Evolutionary conservation across 768 basidiomycete genomes (phyloP).

Genomic region (Boletus subcaerulescens): DNA sequence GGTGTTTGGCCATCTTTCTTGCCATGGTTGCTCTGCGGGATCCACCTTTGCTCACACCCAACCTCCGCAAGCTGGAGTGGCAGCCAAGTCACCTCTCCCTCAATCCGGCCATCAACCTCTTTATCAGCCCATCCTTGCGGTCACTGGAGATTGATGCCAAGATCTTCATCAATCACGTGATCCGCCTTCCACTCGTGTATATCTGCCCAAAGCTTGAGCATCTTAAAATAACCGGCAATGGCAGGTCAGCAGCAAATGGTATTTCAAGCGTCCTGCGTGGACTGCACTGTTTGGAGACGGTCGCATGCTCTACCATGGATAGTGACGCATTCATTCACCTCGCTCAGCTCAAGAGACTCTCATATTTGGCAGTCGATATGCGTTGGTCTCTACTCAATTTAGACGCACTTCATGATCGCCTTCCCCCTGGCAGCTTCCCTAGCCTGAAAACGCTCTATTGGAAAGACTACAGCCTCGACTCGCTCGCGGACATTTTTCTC

Average conservation of each 20-base stretch:
- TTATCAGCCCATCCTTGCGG: constrained; percentile 17
- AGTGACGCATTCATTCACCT: constrained; percentile 23
- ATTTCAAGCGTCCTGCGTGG: constrained; percentile 17
- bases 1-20: constrained; percentile 5
- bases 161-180: constrained; percentile 6
- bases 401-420: constrained; percentile 10
- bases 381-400: constrained; percentile 21
- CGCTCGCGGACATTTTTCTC: constrained; percentile 19
- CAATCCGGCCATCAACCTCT: constrained; percentile 16
- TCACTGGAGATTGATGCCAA: constrained; percentile 26
- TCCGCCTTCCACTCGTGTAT: constrained; percentile 12
- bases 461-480: constrained; percentile 20
- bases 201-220: constrained; percentile 17
- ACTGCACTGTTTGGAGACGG: constrained; percentile 11
- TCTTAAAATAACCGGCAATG: constrained; percentile 23
- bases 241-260: constrained; percentile 4
- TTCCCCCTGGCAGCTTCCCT: constrained; percentile 12
- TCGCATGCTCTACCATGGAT: constrained; percentile 20
- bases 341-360: constrained; percentile 19
- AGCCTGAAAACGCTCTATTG: constrained; percentile 16
- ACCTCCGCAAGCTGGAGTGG: constrained; percentile 23
- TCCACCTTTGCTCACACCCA: constrained; percentile 21
- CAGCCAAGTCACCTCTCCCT: not conserved
- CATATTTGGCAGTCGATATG: constrained; percentile 19
- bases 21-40: constrained; percentile 16